Evolutionary conservation across 2,329 filamentous ascomycete genomes (phyloP).

Genomic region (Sphaerulina vaccinii): DNA sequence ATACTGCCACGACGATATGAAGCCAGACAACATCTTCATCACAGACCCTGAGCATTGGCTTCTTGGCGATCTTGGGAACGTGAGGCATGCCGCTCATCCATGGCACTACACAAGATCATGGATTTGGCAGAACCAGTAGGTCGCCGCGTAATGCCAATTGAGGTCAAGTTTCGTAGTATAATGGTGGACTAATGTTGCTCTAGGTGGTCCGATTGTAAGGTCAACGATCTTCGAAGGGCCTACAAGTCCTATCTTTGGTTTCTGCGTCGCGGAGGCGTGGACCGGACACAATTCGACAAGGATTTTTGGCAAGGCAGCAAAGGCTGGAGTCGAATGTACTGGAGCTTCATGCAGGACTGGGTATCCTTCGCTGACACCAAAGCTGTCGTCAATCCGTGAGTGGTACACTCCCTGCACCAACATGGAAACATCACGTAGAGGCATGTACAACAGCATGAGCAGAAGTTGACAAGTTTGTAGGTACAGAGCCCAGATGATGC

Average conservation of each 20-base stretch:
- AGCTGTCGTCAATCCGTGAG: background rate
- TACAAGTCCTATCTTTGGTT: constrained; percentile 34
- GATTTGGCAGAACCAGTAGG: constrained; percentile 19
- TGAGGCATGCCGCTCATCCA: constrained; percentile 35
- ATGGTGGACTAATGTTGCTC: background rate
- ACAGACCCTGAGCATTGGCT: constrained; percentile 31
- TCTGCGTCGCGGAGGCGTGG: constrained; percentile 13
- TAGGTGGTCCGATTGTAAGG: constrained; percentile 19
- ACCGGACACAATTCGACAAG: constrained; percentile 27
- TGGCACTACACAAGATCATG: constrained; percentile 22
- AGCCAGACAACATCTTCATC: constrained; percentile 39
- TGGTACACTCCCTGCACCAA: background rate
- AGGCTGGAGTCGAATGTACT: constrained; percentile 34
- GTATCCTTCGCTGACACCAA: background rate
- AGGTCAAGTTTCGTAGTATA: background rate
- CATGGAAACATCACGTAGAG: too few species aligned
- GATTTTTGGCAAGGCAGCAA: constrained; percentile 27
- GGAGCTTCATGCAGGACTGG: constrained; percentile 24
- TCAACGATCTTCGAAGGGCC: constrained; percentile 36
- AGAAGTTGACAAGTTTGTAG: background rate
- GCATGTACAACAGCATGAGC: background rate
- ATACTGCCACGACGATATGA: constrained; percentile 42
- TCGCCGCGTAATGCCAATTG: background rate
- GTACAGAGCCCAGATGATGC: constrained; percentile 1
- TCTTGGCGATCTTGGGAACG: constrained; percentile 40